phyloP scores from a whole-genome alignment of 495 filamentous ascomycete genomes.

The Chaetomium tenue region DNA sequence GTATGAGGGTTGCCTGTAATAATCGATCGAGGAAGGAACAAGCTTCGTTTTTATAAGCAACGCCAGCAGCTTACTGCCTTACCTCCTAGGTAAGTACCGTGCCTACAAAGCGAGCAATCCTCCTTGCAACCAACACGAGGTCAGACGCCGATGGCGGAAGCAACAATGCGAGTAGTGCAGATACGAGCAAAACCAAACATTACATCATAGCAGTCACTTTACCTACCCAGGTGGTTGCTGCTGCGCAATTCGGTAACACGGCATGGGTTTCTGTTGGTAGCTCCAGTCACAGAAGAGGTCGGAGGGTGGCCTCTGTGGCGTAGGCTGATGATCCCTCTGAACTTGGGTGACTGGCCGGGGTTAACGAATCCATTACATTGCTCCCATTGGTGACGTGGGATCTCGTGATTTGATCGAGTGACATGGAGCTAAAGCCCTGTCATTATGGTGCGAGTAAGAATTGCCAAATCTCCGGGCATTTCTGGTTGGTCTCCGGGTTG shows the following conservation, averaged over 20 bases:
- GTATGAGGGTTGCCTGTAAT: not conserved
- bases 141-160: not conserved
- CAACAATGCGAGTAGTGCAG: not conserved
- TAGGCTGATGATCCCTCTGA: not conserved
- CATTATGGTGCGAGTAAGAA: not conserved
- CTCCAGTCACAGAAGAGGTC: not conserved
- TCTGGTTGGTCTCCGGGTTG: too few relatives aligned
- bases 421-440: too few relatives aligned
- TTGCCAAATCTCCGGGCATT: not conserved
- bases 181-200: not conserved
- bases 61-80: not conserved
- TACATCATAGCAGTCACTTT: not conserved
- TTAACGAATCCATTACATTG: not conserved
- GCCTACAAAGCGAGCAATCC: not conserved
- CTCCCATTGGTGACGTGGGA: not conserved
- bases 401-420: not conserved
- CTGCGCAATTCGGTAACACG: not conserved
- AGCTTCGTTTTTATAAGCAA: not conserved
- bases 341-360: not conserved
- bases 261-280: not conserved
- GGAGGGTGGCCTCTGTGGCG: slow-evolving; percentile 6
- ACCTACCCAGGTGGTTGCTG: too few relatives aligned
- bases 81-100: too few relatives aligned
- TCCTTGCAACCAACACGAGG: not conserved
- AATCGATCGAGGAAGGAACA: not conserved